These are phyloP conservation scores for Cystofilobasidium capitatum DNA, from an alignment of 768 basidiomycete genomes.

Conservation along the genomic window DNA sequence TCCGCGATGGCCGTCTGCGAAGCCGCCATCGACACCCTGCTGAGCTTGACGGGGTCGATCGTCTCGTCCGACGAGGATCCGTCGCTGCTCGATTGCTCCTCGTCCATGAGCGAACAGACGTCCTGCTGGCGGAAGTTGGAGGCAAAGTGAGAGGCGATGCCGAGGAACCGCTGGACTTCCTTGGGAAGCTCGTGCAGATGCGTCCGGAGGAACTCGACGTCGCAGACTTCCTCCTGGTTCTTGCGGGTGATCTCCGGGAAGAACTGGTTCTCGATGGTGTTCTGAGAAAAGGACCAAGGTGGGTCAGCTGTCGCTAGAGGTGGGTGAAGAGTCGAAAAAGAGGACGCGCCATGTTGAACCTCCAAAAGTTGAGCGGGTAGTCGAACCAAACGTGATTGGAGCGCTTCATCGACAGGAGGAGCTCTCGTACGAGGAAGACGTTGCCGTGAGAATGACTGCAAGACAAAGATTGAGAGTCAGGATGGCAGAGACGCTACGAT, in stretches of 20 bases:
- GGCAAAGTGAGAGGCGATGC: conserved; percentile 66
- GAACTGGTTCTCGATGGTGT: conserved; percentile 50
- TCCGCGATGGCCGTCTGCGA: conserved; percentile 58
- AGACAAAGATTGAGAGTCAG: neutral
- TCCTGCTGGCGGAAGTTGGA: conserved; percentile 46
- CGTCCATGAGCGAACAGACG: conserved; percentile 62
- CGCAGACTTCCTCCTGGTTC: conserved; percentile 51
- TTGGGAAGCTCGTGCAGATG: conserved; percentile 55
- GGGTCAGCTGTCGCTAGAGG: too few relatives aligned
- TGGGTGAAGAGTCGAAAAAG: neutral
- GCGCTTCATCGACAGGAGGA: conserved; percentile 55
- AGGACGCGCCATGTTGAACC: conserved; percentile 46
- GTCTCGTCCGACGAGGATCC: conserved; percentile 39
- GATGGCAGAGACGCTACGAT: neutral
- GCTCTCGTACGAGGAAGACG: conserved; percentile 58
- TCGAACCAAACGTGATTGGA: conserved; percentile 54
- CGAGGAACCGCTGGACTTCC: conserved; percentile 57
- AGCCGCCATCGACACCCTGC: conserved; percentile 55
- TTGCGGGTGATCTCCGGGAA: conserved; percentile 43
- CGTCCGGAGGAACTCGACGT: conserved; percentile 53
- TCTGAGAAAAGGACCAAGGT: neutral
- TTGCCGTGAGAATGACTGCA: conserved; percentile 51
- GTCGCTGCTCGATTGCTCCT: conserved; percentile 48
- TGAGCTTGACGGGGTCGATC: conserved; percentile 36
- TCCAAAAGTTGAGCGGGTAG: conserved; percentile 58